Conservation (phyloP, 169 alveolate genomes). For the Eimeria sp. region DNA sequence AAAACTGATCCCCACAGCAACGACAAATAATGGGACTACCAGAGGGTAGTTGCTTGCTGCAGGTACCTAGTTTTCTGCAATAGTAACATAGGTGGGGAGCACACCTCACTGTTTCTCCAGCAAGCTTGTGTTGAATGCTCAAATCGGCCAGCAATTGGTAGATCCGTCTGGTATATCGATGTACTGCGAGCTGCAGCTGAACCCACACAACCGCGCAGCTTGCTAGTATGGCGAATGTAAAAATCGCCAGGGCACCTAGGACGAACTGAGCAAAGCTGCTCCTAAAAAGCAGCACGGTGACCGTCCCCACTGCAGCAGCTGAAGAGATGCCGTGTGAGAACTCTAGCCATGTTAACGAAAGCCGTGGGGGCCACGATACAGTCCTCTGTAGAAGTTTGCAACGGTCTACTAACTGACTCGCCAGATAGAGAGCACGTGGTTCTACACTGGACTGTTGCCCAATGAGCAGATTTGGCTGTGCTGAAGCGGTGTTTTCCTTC, state of each 20-base stretch:
- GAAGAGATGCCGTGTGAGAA: neutral
- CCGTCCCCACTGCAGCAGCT: constrained; percentile 46
- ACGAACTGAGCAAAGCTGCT: neutral
- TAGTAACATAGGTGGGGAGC: neutral
- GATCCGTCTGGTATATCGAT: neutral
- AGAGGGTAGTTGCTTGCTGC: neutral
- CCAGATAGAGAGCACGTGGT: neutral
- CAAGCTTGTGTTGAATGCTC: constrained; percentile 48
- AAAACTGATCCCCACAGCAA: neutral
- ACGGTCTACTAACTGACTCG: neutral
- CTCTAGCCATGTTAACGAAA: neutral
- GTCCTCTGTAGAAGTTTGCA: neutral
- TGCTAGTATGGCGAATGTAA: neutral
- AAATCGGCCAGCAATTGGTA: constrained; percentile 31
- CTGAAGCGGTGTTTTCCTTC: neutral
- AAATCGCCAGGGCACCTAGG: neutral
- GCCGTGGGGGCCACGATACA: neutral
- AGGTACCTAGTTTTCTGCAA: neutral
- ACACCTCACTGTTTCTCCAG: constrained; percentile 44
- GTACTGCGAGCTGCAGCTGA: constrained; percentile 11
- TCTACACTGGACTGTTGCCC: neutral
- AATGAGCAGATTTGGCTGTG: neutral
- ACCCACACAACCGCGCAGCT: constrained; percentile 48
- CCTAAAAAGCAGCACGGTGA: neutral
- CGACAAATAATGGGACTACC: neutral